A percentile compares a stretch with the other conserved stretches of the same genome.
Conservation (phyloP, 176 grass and related monocot genomes). For the Rhynchospora pubera region DNA sequence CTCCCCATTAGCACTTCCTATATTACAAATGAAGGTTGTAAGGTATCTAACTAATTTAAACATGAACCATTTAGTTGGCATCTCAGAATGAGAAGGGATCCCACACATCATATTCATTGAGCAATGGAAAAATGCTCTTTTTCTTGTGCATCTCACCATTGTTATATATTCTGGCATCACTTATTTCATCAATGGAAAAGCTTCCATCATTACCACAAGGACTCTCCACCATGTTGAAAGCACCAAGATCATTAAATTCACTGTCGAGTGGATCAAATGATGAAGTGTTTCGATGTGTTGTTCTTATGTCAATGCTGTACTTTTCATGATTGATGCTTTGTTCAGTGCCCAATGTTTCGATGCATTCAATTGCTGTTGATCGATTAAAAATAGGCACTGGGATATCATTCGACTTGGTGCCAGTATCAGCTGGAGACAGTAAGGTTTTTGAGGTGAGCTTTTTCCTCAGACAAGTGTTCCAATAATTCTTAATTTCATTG, state of each 20-base stretch:
- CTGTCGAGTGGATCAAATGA: background rate
- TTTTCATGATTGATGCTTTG: background rate
- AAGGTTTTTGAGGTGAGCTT: background rate
- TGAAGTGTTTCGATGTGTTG: background rate
- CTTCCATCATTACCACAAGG: background rate
- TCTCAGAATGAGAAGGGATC: constrained; percentile 6
- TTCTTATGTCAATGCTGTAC: background rate
- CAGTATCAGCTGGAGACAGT: background rate
- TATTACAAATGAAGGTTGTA: background rate
- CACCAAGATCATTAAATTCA: background rate
- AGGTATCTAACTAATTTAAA: background rate
- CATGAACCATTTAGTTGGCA: background rate
- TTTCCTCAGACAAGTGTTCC: constrained; percentile 15
- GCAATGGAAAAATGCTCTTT: background rate
- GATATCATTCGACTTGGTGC: background rate
- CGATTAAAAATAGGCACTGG: background rate
- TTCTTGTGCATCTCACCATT: background rate
- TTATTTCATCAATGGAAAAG: background rate
- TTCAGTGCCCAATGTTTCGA: background rate
- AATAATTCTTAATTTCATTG: constrained; percentile 23
- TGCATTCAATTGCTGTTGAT: background rate
- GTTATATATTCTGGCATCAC: background rate
- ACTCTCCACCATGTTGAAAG: background rate
- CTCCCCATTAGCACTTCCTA: background rate
- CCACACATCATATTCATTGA: constrained; percentile 13